phyloP scores from a whole-genome alignment of 2,329 filamentous ascomycete species.

The Ramichloridium luteum region DNA sequence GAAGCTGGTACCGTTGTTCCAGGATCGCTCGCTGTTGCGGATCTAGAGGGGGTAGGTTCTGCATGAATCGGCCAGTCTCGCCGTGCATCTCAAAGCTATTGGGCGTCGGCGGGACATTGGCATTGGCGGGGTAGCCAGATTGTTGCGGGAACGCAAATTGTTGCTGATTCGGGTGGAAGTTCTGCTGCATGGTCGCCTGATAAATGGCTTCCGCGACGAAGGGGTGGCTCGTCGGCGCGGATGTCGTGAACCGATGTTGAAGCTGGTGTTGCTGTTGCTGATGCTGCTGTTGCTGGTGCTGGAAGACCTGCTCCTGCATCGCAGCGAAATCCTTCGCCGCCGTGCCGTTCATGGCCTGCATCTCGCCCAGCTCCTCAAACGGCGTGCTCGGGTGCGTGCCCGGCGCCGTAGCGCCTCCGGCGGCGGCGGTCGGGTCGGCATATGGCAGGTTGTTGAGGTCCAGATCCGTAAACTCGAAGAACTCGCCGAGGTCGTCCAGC shows the following conservation, averaged over 20 bases:
- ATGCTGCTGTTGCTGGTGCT: slow-evolving; percentile 11
- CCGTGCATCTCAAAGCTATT: slow-evolving; percentile 66
- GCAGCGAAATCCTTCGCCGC: slow-evolving; percentile 35
- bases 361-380: slow-evolving; percentile 18
- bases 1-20: slow-evolving; percentile 51
- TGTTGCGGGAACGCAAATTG: slow-evolving; percentile 29
- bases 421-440: slow-evolving; percentile 14
- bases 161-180: slow-evolving; percentile 16
- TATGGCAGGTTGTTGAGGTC: slow-evolving; percentile 20
- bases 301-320: slow-evolving; percentile 47
- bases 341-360: slow-evolving; percentile 12
- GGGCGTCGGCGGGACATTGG: slow-evolving; percentile 61
- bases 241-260: slow-evolving; percentile 7
- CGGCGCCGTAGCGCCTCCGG: slow-evolving; percentile 14
- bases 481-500: slow-evolving; percentile 32
- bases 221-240: slow-evolving; percentile 9
- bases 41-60: slow-evolving; percentile 23
- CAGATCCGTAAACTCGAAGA: slow-evolving; percentile 31
- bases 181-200: slow-evolving; percentile 17
- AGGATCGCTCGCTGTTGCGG: slow-evolving; percentile 49
- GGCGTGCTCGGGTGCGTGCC: slow-evolving; percentile 20
- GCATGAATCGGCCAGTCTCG: slow-evolving; percentile 43
- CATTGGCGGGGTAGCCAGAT: slow-evolving; percentile 36
- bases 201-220: slow-evolving; percentile 16
- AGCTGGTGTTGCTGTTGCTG: slow-evolving; percentile 3